Evolutionary conservation across 169 alveolate genomes (phyloP), one percentile per base, ranked within the genome.

Genomic region (Theileria orientalis): DNA sequence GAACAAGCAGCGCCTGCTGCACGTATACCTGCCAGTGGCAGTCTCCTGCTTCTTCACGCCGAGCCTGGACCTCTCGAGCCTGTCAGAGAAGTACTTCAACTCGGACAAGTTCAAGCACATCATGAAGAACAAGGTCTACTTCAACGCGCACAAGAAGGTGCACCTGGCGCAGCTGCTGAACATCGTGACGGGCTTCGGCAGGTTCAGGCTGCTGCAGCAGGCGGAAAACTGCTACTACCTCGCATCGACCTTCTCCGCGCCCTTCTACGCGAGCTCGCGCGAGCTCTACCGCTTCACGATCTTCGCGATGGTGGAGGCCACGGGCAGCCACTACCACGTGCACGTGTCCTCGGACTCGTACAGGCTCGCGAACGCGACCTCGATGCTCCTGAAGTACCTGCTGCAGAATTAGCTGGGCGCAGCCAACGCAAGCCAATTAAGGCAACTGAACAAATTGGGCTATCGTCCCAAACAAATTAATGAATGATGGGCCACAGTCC

Each of bases 331-430:
- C 7, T 69, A 64, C 61, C 66, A 25, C 62, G 37, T 77, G 40
- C 49, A 77, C 52, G 80, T 69, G 23, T 77, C 40, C 54, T 77
- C 86, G 23, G 56, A 77, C 25, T 77, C 86, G 8, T 72, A 77
- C 8, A 7, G 76, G 27, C 82, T 77, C 8, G 79, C 83, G 13
- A 73, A 73, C 29, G 63, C 86, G 5, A 76, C 69, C 23, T 76
- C 86, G 40, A 63, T 40, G 49, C 80, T 77, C n/a, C 67, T 64
- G 27, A 61, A 67, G 63, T 77, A 77, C 68, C 79, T 77, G 30
- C 54, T 77, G 21, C 86, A 77, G 52, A 27, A 60, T 41, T 44
- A 30, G 44, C n/a, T n/a, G n/a, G n/a, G n/a, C 42, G 60, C 27
- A 42, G n/a, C n/a, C n/a, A n/a, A n/a, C n/a, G n/a, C n/a, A n/a